Percentiles rank a stretch among this genome's conserved stretches.
These are phyloP conservation scores for Xylariales sp. DNA, from an alignment of 2,329 filamentous ascomycete species.

Conservation along the genomic window DNA sequence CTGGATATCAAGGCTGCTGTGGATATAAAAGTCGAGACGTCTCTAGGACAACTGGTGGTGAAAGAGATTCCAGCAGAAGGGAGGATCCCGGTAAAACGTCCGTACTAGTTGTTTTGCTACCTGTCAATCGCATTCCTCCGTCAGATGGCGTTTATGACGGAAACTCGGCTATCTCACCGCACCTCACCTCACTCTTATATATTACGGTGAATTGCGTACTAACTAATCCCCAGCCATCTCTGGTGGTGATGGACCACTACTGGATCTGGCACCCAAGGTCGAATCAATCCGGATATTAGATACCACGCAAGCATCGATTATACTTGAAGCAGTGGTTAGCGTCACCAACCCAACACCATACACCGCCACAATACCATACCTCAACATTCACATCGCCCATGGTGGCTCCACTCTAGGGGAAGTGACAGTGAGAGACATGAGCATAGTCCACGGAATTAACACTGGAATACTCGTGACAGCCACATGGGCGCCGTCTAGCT, in stretches of 20 bases:
- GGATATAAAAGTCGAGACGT: constrained; percentile 77
- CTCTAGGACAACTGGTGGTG: constrained; percentile 74
- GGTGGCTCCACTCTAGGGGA: constrained; percentile 75
- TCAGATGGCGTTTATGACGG: constrained; percentile 16
- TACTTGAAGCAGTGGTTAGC: constrained; percentile 68
- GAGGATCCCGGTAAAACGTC: constrained; percentile 88
- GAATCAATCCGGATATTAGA: constrained; percentile 68
- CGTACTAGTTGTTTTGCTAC: constrained; percentile 57
- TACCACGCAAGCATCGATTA: constrained; percentile 67
- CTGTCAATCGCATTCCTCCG: constrained; percentile 29
- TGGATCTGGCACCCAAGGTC: constrained; percentile 55
- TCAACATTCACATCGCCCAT: constrained; percentile 70
- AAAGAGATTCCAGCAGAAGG: constrained; percentile 84
- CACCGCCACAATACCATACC: constrained; percentile 73
- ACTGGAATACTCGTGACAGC: constrained; percentile 62
- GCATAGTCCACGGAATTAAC: constrained; percentile 67
- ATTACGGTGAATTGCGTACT: constrained; percentile 27
- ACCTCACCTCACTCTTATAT: too few relatives aligned
- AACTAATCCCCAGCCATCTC: constrained; percentile 50
- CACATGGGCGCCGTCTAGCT: constrained; percentile 68
- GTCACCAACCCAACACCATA: constrained; percentile 90
- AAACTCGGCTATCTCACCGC: too few relatives aligned
- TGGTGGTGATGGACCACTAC: constrained; percentile 47
- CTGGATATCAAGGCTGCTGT: constrained; percentile 76
- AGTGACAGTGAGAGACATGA: constrained; percentile 60